Evolutionary conservation across 495 filamentous ascomycete species (phyloP).

Genomic region (Aspergillus ostianus): DNA sequence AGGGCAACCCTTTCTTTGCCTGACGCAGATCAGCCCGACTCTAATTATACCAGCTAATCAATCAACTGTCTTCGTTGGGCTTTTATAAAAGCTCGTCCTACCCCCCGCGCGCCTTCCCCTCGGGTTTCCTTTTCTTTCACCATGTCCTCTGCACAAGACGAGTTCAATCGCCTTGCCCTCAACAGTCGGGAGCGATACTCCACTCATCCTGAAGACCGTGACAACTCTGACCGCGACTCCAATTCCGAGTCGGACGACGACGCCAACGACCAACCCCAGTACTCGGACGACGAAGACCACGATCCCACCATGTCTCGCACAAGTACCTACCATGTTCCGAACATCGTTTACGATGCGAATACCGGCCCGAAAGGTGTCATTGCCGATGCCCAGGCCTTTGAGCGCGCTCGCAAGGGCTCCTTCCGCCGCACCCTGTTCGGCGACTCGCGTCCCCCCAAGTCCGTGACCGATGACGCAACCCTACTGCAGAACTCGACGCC

Average conservation of each 20-base stretch:
- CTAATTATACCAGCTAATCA: constrained; percentile 1
- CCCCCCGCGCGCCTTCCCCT: constrained; percentile 9
- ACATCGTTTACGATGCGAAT: constrained; percentile 73
- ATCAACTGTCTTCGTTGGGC: not conserved
- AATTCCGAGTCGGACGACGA: constrained; percentile 52
- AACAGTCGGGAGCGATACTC: constrained; percentile 46
- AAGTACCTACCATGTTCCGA: constrained; percentile 47
- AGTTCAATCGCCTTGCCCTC: constrained; percentile 73
- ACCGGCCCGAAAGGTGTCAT: constrained; percentile 99
- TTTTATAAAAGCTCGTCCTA: constrained; percentile 18
- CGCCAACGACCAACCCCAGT: constrained; percentile 57
- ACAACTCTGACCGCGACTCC: constrained; percentile 49
- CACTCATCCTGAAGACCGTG: constrained; percentile 60
- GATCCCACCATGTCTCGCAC: constrained; percentile 41
- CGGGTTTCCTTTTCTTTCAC: constrained; percentile 29
- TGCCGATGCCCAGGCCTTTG: constrained; percentile 88
- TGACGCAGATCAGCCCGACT: not conserved
- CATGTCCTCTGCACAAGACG: constrained; percentile 77
- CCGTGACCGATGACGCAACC: constrained; percentile 40
- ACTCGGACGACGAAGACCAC: constrained; percentile 48
- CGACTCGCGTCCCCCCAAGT: constrained; percentile 31
- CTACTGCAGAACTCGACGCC: constrained; percentile 45
- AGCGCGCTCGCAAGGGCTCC: constrained; percentile 71
- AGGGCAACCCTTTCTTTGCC: not conserved
- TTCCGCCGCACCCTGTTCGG: constrained; percentile 49